phyloP scores from a whole-genome alignment of 805 yeast genomes.

The Candida loeiensis region DNA sequence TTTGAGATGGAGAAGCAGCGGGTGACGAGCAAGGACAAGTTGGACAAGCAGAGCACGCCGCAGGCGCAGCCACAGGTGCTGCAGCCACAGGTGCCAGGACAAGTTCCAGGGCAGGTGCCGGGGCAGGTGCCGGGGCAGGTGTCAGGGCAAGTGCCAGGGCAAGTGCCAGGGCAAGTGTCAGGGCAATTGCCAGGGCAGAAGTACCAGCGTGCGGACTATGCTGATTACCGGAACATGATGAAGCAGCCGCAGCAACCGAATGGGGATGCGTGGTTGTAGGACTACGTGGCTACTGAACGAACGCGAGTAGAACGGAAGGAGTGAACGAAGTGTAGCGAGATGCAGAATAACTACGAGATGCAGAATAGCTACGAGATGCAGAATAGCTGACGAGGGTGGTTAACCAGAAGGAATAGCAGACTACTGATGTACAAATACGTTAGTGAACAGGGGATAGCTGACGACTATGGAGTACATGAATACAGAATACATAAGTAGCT shows the following conservation, averaged over 20 bases:
- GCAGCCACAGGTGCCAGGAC: conserved; percentile 1
- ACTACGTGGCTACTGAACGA: too few species aligned
- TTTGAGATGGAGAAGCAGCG: conserved; percentile 59
- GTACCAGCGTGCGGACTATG: conserved; percentile 9
- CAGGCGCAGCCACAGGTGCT: conserved; percentile 13
- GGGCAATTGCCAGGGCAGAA: conserved; percentile 1
- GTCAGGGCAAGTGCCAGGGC: conserved; percentile 1
- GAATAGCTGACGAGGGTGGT: too few species aligned
- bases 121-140: too few species aligned
- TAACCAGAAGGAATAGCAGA: too few species aligned
- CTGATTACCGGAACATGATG: conserved; percentile 4
- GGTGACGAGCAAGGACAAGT: conserved; percentile 17
- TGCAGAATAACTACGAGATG: too few species aligned
- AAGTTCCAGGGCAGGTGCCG: neutral
- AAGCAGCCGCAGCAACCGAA: conserved; percentile 6
- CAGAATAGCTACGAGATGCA: too few species aligned
- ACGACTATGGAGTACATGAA: too few species aligned
- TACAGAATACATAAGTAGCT: too few species aligned
- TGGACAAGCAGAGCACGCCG: conserved; percentile 4
- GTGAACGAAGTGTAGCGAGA: too few species aligned
- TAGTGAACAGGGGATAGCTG: too few species aligned
- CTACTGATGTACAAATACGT: too few species aligned
- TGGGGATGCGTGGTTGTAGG: conserved; percentile 9
- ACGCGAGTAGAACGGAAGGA: too few species aligned
- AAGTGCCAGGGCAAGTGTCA: neutral